Evolutionary conservation across 306 rosid genomes (phyloP).

Genomic region (Cotoneaster glaucophyllus): DNA sequence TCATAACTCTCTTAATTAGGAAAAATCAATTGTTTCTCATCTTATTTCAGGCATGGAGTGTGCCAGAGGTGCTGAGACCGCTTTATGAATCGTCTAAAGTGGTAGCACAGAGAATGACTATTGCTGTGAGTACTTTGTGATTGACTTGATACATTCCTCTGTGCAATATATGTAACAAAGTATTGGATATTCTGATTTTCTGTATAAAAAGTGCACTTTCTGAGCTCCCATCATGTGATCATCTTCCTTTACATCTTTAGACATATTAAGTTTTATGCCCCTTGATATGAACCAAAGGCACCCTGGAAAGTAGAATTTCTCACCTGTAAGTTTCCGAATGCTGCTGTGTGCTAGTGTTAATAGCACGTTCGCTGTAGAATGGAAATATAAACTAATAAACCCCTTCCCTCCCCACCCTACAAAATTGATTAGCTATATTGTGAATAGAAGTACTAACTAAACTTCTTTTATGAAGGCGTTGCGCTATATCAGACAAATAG

Average conservation of each 20-base stretch:
- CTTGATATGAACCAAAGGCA: not conserved
- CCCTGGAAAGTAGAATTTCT: not conserved
- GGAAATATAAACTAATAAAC: not conserved
- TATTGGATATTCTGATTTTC: not conserved
- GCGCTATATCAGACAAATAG: slow-evolving; percentile 84
- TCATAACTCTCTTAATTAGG: not conserved
- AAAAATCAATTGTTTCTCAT: slow-evolving; percentile 1
- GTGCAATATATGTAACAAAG: not conserved
- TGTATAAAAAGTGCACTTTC: not conserved
- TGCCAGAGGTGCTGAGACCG: slow-evolving; percentile 93
- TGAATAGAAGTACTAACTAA: slow-evolving; percentile 14
- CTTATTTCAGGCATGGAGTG: slow-evolving; percentile 77
- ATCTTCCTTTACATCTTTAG: not conserved
- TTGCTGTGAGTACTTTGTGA: slow-evolving; percentile 56
- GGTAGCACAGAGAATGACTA: slow-evolving; percentile 86
- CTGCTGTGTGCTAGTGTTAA: not conserved
- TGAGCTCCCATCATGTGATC: not conserved
- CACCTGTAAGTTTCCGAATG: not conserved
- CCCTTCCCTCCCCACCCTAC: not conserved
- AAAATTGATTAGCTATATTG: not conserved
- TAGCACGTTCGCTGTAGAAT: not conserved
- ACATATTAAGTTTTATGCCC: not conserved
- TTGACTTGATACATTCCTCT: not conserved
- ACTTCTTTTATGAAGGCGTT: slow-evolving; percentile 52
- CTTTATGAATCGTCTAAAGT: slow-evolving; percentile 92